phyloP scores from a whole-genome alignment of 1,284 basidiomycete species.

The Nidula niveotomentosa region DNA sequence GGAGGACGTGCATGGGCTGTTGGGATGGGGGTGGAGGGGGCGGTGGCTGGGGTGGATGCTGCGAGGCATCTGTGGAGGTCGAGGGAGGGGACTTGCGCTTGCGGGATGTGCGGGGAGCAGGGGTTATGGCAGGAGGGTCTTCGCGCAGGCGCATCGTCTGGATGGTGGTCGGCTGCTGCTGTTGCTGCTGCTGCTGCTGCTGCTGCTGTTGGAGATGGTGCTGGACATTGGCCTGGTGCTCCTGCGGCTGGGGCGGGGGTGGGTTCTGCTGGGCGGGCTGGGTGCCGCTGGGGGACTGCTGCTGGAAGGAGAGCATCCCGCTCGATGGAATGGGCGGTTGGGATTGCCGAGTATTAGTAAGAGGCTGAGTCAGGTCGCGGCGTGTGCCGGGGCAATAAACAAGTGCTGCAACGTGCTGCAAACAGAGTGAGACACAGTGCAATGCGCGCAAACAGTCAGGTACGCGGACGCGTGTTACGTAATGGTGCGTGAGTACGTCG shows the following conservation, averaged over 20 bases:
- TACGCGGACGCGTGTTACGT: no score
- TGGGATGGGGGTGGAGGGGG: conserved; percentile 26
- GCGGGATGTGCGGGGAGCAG: conserved; percentile 34
- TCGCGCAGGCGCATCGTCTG: conserved; percentile 66
- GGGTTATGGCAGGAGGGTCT: conserved; percentile 43
- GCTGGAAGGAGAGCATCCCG: conserved; percentile 40
- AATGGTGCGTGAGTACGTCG: not conserved
- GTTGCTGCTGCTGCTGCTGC: conserved; percentile 26
- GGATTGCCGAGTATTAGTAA: conserved; percentile 38
- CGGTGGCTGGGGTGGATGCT: conserved; percentile 19
- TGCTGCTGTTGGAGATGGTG: conserved; percentile 7
- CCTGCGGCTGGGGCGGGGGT: conserved; percentile 9
- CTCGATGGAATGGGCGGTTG: conserved; percentile 11
- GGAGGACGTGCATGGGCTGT: conserved; percentile 44
- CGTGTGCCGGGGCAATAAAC: not conserved
- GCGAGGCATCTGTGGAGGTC: conserved; percentile 17
- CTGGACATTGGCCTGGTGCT: conserved; percentile 16
- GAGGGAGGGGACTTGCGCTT: conserved; percentile 55
- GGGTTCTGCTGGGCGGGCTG: conserved; percentile 8
- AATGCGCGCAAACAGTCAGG: no score
- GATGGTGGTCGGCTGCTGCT: conserved; percentile 25
- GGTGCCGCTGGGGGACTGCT: conserved; percentile 23
- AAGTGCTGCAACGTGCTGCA: no score
- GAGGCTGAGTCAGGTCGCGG: conserved; percentile 36
- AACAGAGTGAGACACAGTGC: not conserved